Percentiles rank a stretch among this genome's conserved stretches.
Conservation (phyloP, 306 rosid species). For the Vigna trinervia region DNA sequence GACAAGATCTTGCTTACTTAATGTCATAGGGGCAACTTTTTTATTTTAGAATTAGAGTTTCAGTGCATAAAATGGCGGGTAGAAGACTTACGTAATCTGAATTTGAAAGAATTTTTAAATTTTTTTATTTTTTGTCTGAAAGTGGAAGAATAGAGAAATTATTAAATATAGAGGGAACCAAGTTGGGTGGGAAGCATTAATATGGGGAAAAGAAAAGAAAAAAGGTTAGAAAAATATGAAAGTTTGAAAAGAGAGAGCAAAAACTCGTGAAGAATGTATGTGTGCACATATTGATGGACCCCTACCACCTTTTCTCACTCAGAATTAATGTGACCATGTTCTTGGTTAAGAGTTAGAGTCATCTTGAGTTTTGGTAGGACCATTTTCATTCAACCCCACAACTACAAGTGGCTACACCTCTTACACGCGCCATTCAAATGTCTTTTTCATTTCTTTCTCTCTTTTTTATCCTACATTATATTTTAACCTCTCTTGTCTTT, state of each 20-base stretch:
- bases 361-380: constrained; percentile 40
- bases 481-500: constrained; percentile 23
- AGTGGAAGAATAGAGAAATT: constrained; percentile 33
- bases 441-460: background rate
- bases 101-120: no score
- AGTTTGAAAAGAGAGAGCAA: constrained; percentile 31
- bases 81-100: no score
- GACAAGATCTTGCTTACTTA: background rate
- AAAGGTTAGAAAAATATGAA: background rate
- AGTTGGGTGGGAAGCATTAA: constrained; percentile 54
- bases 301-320: constrained; percentile 47
- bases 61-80: no score
- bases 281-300: constrained; percentile 55
- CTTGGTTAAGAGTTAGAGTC: constrained; percentile 35
- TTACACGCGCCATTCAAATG: constrained; percentile 11
- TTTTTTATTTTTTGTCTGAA: background rate
- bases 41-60: no score
- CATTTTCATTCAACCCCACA: constrained; percentile 40
- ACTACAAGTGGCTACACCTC: constrained; percentile 17
- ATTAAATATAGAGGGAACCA: constrained; percentile 38
- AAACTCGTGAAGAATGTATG: constrained; percentile 56
- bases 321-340: constrained; percentile 47
- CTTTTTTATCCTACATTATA: background rate
- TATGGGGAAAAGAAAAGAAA: constrained; percentile 43
- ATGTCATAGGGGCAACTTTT: background rate